Conservation (phyloP, 2,329 filamentous ascomycete genomes). For the Didymella pomorum region DNA sequence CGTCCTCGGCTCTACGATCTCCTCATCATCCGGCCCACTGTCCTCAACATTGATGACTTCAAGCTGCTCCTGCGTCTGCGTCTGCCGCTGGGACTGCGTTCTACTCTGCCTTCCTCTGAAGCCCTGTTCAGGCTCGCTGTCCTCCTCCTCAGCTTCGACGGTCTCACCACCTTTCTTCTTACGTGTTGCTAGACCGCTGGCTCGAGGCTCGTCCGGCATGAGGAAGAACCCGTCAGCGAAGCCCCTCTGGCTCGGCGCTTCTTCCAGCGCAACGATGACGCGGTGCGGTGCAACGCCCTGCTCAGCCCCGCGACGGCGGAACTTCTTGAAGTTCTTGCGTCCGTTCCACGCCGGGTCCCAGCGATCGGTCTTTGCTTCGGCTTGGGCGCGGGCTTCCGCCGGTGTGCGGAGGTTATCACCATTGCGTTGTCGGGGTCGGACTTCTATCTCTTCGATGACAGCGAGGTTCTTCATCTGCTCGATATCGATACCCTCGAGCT, state of each 20-base stretch:
- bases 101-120: constrained; percentile 25
- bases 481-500: constrained; percentile 72
- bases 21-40: constrained; percentile 44
- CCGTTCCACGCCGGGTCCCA: constrained; percentile 95
- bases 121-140: constrained; percentile 41
- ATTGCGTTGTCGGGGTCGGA: constrained; percentile 55
- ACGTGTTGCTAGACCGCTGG: neutral
- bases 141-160: constrained; percentile 27
- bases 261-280: constrained; percentile 75
- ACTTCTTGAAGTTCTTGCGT: constrained; percentile 94
- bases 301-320: constrained; percentile 61
- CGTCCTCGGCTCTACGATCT: constrained; percentile 25
- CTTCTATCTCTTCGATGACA: constrained; percentile 77
- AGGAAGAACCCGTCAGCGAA: constrained; percentile 83
- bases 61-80: constrained; percentile 26
- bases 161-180: constrained; percentile 7
- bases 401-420: constrained; percentile 11
- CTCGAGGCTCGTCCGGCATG: constrained; percentile 50
- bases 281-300: constrained; percentile 56
- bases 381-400: constrained; percentile 37
- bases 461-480: constrained; percentile 76
- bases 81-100: constrained; percentile 13
- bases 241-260: constrained; percentile 71
- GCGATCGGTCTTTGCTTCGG: constrained; percentile 59
- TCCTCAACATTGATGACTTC: constrained; percentile 44